A percentile compares a stretch with the other conserved stretches of the same genome.
These are phyloP conservation scores for Pythium aquatile DNA, from an alignment of 352 stramenopile genomes.

Conservation along the genomic window DNA sequence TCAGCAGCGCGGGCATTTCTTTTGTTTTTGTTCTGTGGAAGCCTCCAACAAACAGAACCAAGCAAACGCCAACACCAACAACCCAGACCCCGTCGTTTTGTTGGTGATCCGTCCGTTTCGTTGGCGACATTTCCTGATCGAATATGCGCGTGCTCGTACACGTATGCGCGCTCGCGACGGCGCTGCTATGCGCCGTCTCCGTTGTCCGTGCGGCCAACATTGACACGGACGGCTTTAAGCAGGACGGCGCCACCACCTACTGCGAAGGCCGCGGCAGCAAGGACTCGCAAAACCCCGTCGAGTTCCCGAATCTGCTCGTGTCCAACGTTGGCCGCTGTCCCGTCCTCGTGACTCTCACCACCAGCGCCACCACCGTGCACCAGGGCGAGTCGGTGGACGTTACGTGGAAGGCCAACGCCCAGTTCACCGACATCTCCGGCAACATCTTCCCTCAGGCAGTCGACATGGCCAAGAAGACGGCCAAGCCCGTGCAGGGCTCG, in stretches of 20 bases:
- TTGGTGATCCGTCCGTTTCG: neutral
- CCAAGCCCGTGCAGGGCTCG: constrained; percentile 36
- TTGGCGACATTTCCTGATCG: neutral
- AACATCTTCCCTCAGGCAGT: constrained; percentile 69
- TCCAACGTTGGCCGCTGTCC: constrained; percentile 59
- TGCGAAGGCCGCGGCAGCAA: constrained; percentile 51
- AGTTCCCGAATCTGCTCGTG: constrained; percentile 43
- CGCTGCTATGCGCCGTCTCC: constrained; percentile 3
- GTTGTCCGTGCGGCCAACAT: constrained; percentile 36
- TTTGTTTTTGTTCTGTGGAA: constrained; percentile 3
- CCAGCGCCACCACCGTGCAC: constrained; percentile 48
- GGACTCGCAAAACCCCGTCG: constrained; percentile 9
- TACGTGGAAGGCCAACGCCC: constrained; percentile 46
- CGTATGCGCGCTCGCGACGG: neutral
- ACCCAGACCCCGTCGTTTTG: neutral
- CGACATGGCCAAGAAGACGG: constrained; percentile 38
- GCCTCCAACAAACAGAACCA: neutral
- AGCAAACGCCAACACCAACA: neutral
- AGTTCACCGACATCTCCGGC: constrained; percentile 31
- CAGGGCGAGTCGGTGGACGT: constrained; percentile 49
- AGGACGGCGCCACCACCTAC: constrained; percentile 69
- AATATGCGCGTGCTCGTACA: constrained; percentile 12
- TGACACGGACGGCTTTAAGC: constrained; percentile 53
- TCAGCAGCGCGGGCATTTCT: neutral
- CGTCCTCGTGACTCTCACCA: constrained; percentile 47